Base-by-base conservation (phyloP, 306 rosid species). In the Glycyrrhiza uralensis region DNA sequence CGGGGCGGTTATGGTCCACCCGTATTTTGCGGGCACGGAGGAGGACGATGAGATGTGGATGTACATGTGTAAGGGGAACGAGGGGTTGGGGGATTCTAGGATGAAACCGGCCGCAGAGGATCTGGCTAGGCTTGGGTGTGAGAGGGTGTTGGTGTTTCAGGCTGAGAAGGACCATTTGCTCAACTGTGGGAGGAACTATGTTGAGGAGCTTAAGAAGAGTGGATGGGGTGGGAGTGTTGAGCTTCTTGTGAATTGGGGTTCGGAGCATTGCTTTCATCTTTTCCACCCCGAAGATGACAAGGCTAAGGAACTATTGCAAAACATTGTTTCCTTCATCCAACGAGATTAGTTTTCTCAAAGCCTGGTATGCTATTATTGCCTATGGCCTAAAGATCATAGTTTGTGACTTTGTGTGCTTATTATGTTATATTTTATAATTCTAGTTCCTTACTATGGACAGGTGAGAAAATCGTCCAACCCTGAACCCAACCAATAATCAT, bases 151-250 rank as follows among this genome's bases (percentile, higher is more conserved):
- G 78, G 59, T 85, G 3, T 76, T 85, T 23, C 64, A 63, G 1
- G 92, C 92, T 0, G 87, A 85, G 71, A 79, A 82, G n/a, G 92
- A 87, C 69, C 36, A 60, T 24, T 18, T 87, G 83, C 64, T 29
- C n/a, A 64, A 39, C 0, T 5, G 32, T 4, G 89, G 85, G 20
- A 30, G 15, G 38, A 33, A 52, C 13, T 87, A 85, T 39, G 56
- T 1, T 28, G 79, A 60, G n/a, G 84, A 73, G 19, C 64, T 87
- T 82, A 76, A 39, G 74, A 74, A 71, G 5, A 83, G 92, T 45
- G 88, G 83, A 20, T 85, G 92, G 90, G 28, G 20, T 14, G 92
- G 90, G 29, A 72, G 3, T 19, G 78, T 41, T 20, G 88, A 85
- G 67, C 47, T 78, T 13, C 86, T 80, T 6, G 88, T 76, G 74